Percentiles rank a stretch among this genome's conserved stretches.
These are phyloP conservation scores for Trichoderma sp. DNA, from an alignment of 2,329 filamentous ascomycete species.

Conservation along the genomic window DNA sequence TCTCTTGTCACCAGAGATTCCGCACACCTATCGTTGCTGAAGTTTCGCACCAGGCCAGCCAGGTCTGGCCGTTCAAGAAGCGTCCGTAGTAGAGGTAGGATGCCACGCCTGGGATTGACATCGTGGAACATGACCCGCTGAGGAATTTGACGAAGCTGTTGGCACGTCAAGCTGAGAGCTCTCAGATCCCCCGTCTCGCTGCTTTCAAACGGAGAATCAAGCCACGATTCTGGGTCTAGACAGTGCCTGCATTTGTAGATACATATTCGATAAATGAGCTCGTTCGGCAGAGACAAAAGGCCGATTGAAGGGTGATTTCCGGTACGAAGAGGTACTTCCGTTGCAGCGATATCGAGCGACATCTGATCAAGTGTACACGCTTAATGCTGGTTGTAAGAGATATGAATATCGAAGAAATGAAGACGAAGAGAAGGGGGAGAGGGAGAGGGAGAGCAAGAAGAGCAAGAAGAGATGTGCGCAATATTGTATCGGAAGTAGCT, in stretches of 20 bases:
- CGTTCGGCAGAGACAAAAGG: neutral
- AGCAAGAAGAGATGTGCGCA: too few relatives aligned
- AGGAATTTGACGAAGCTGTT: neutral
- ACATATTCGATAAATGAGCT: neutral
- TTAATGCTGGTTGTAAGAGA: neutral
- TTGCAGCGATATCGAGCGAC: neutral
- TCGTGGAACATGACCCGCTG: neutral
- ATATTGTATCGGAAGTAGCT: too few relatives aligned
- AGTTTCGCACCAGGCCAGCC: neutral
- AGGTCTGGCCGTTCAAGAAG: neutral
- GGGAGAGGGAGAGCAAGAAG: too few relatives aligned
- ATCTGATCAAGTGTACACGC: neutral
- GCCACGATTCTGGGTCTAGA: neutral
- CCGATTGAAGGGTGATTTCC: neutral
- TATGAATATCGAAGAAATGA: too few relatives aligned
- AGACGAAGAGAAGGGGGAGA: too few relatives aligned
- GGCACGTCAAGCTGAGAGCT: neutral
- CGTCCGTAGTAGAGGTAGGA: neutral
- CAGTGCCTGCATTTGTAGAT: neutral
- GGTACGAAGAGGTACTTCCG: neutral
- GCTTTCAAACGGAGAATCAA: neutral
- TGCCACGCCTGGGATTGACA: fast-evolving
- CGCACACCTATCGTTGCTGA: neutral
- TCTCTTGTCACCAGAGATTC: neutral
- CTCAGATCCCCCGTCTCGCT: neutral